phyloP scores from a whole-genome alignment of 1,284 basidiomycete genomes.

The Moesziomyces globuligerus region DNA sequence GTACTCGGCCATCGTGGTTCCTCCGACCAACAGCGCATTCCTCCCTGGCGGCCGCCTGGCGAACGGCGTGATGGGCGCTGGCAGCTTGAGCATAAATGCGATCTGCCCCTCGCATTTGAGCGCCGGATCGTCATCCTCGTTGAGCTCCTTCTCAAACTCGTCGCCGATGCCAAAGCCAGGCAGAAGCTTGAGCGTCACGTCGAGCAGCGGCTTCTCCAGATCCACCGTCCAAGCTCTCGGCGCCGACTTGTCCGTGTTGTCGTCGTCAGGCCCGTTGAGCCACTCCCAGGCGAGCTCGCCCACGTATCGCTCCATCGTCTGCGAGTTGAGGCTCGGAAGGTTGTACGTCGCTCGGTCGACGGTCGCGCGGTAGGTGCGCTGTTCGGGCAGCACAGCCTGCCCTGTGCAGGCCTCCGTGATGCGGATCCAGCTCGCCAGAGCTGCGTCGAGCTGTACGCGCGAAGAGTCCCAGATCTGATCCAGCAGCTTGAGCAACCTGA shows the following conservation, averaged over 20 bases:
- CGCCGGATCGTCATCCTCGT: slow-evolving; percentile 13
- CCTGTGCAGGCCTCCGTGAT: slow-evolving; percentile 14
- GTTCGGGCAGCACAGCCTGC: not conserved
- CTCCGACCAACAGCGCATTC: slow-evolving; percentile 38
- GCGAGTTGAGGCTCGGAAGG: slow-evolving; percentile 57
- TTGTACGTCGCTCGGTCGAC: slow-evolving; percentile 62
- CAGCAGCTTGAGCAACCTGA: slow-evolving; percentile 34
- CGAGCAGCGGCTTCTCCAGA: slow-evolving; percentile 38
- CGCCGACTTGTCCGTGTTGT: slow-evolving; percentile 1
- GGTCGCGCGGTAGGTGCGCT: slow-evolving; percentile 42
- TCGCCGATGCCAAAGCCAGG: slow-evolving; percentile 48
- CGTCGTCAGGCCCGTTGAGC: slow-evolving; percentile 34
- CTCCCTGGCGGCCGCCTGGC: slow-evolving; percentile 24
- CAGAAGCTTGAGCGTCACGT: slow-evolving; percentile 47
- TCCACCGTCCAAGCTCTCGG: slow-evolving; percentile 35
- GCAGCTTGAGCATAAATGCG: slow-evolving; percentile 38
- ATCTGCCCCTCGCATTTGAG: slow-evolving; percentile 33
- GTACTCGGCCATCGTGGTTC: slow-evolving; percentile 47
- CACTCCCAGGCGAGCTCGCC: slow-evolving; percentile 48
- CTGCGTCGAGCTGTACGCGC: slow-evolving; percentile 18
- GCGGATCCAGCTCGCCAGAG: slow-evolving; percentile 30
- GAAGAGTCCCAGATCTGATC: slow-evolving; percentile 37
- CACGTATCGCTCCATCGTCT: slow-evolving; percentile 48
- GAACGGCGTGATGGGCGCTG: slow-evolving; percentile 7
- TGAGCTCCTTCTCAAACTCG: slow-evolving; percentile 44